Base-by-base conservation (phyloP, 805 yeast genomes). In the Jamesozyma piceae region DNA sequence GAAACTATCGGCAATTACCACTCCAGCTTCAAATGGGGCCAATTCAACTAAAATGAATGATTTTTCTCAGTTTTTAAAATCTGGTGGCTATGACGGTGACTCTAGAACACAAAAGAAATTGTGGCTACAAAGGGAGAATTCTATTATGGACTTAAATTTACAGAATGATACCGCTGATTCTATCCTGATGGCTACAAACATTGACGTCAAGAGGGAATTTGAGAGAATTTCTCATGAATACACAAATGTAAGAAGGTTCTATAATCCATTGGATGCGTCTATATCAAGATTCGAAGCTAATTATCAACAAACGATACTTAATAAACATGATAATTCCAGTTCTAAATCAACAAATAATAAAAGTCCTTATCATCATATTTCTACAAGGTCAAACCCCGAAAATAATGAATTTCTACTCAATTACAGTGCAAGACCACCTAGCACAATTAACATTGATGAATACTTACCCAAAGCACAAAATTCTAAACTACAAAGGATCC, bases 31-130 rank as follows among this genome's bases (percentile, higher is more conserved):
- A 5, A 15, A 21, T 11, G 21, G 10, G 3, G n/a, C 29, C 15
- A 36, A 13, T 17, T n/a, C 15, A 10, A 34, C 15, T 26, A 22
- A 37, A 17, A 18, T 60, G 17, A 63, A 62, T 33, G 67, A 71
- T 46, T 72, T 73, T 49, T 58, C 66, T 10, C 64, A 67, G 33
- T 70, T 67, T 55, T 52, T 73, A 42, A 64, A 63, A 47, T 41
- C 66, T 3, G 67, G 64, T 32, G 63, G 63, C 0, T 61, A 63
- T 0, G 50, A 51, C 36, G 66, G 65, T 24, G 84, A 79, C 46
- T 78, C 85, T 1, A 70, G 95, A 63, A 84, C 95, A 0, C 95
- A 86, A 55, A 92, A 83, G 55, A 74, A 80, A 48, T 69, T 87
- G 40, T 85, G 95, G 95, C 65, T 86, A 28, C 95, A 83, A 58